A percentile compares a stretch with the other conserved stretches of the same genome.
phyloP scores from a whole-genome alignment of 129 eudicot genomes.

The Flaveria linearis region DNA sequence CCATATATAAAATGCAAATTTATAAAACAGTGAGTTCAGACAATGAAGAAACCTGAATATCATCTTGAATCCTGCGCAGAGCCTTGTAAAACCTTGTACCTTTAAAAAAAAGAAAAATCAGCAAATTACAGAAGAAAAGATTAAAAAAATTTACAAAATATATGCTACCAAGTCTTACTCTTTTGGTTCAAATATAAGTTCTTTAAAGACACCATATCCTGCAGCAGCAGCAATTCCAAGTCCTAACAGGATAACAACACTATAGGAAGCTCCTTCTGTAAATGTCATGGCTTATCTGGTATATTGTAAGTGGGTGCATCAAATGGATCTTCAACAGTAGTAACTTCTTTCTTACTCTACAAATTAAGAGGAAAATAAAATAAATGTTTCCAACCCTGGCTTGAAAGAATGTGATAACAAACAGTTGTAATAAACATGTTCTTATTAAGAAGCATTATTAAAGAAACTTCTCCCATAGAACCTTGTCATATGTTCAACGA shows the following conservation, averaged over 20 bases:
- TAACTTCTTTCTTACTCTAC: slow-evolving; percentile 66
- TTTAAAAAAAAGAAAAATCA: slow-evolving; percentile 20
- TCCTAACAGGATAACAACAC: slow-evolving; percentile 71
- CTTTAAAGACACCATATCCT: slow-evolving; percentile 87
- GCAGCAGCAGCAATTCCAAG: slow-evolving; percentile 95
- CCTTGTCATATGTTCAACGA: background rate
- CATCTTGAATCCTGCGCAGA: slow-evolving; percentile 75
- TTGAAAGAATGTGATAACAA: background rate
- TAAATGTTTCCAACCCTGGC: background rate
- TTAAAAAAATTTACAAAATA: background rate
- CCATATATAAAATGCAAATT: background rate
- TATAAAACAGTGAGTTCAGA: no score
- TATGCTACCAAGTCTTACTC: slow-evolving; percentile 52
- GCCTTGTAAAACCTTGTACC: slow-evolving; percentile 98
- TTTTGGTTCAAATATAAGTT: slow-evolving; percentile 92
- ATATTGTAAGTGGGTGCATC: slow-evolving; percentile 92
- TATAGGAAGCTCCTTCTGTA: slow-evolving; percentile 91
- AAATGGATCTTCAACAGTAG: slow-evolving; percentile 88
- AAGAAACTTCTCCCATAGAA: background rate
- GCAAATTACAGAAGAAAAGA: slow-evolving; percentile 4
- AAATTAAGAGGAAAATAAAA: slow-evolving; percentile 17
- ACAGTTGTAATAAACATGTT: background rate
- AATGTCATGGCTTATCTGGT: slow-evolving; percentile 93
- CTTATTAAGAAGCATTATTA: background rate
- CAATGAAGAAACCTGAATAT: slow-evolving; percentile 67